These are phyloP conservation scores for Globisporangium nodosum DNA, from an alignment of 352 stramenopile species.

Conservation along the genomic window DNA sequence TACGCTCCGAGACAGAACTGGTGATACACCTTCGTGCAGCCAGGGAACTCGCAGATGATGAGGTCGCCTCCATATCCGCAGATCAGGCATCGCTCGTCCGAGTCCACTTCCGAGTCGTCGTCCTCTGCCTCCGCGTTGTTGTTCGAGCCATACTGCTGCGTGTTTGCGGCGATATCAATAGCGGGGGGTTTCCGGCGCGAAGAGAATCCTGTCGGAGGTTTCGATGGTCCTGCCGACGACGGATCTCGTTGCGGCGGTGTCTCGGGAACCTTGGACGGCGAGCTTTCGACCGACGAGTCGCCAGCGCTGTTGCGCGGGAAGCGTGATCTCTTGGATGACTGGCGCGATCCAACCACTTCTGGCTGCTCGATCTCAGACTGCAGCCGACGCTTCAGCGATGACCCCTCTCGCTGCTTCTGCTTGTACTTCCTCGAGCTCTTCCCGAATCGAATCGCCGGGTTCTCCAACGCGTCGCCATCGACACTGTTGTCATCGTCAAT, in stretches of 20 bases:
- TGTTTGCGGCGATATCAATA: conserved; percentile 28
- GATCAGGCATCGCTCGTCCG: conserved; percentile 75
- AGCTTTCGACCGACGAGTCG: conserved; percentile 41
- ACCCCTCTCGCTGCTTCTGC: conserved; percentile 41
- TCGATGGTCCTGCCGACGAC: conserved; percentile 1
- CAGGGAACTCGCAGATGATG: conserved; percentile 77
- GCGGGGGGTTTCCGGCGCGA: conserved; percentile 31
- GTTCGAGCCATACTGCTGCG: conserved; percentile 22
- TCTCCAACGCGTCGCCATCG: conserved; percentile 11
- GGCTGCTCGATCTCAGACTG: conserved; percentile 17
- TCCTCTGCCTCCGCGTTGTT: conserved; percentile 19
- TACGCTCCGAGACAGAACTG: conserved; percentile 80
- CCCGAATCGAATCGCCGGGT: conserved; percentile 4
- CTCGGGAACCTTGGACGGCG: conserved; percentile 23
- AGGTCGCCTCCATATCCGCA: conserved; percentile 79
- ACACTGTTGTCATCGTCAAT: conserved; percentile 5
- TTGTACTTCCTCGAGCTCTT: conserved; percentile 51
- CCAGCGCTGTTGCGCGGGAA: conserved; percentile 14
- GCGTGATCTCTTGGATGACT: conserved; percentile 47
- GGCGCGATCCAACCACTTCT: conserved; percentile 17
- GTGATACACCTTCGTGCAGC: conserved; percentile 84
- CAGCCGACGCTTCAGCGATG: conserved; percentile 47
- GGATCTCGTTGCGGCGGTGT: conserved; percentile 29
- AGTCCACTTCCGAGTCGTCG: conserved; percentile 38
- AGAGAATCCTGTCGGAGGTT: not conserved